phyloP scores from a whole-genome alignment of 257 asterid species.

The Petrea volubilis region DNA sequence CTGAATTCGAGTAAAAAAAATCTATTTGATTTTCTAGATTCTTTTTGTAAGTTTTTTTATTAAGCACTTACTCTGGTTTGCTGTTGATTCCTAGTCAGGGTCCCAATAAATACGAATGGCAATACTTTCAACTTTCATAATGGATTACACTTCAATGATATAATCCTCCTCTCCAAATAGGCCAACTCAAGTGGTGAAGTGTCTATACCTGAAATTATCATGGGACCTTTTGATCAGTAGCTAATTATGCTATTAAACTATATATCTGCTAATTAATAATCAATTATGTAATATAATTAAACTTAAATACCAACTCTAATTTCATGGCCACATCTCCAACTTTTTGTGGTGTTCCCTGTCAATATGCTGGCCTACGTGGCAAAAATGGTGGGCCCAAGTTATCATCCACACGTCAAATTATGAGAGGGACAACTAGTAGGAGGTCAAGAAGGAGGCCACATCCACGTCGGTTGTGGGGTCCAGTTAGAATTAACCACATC shows the following conservation, averaged over 20 bases:
- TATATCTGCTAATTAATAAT: not conserved
- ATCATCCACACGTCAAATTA: not conserved
- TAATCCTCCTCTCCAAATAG: not conserved
- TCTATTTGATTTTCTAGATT: too few species aligned
- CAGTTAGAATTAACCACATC: not conserved
- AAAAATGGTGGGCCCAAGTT: not conserved
- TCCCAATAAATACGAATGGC: not conserved
- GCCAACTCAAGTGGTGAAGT: not conserved
- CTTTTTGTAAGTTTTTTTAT: too few species aligned
- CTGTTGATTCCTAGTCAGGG: slow-evolving; percentile 24
- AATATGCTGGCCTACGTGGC: not conserved
- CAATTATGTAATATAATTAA: not conserved
- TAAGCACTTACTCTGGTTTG: not conserved
- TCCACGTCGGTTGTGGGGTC: not conserved
- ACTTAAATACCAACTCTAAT: not conserved
- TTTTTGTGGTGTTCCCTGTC: not conserved
- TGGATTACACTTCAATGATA: slow-evolving; percentile 11
- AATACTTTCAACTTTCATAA: slow-evolving; percentile 3
- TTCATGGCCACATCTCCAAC: not conserved
- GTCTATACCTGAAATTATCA: not conserved
- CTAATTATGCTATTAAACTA: too few species aligned
- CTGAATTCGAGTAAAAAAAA: too few species aligned
- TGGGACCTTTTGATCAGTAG: too few species aligned
- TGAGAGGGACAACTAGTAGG: not conserved
- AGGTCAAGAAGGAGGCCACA: too few species aligned